Evolutionary conservation across 768 basidiomycete genomes (phyloP).

Genomic region (Lactarius evosmus): DNA sequence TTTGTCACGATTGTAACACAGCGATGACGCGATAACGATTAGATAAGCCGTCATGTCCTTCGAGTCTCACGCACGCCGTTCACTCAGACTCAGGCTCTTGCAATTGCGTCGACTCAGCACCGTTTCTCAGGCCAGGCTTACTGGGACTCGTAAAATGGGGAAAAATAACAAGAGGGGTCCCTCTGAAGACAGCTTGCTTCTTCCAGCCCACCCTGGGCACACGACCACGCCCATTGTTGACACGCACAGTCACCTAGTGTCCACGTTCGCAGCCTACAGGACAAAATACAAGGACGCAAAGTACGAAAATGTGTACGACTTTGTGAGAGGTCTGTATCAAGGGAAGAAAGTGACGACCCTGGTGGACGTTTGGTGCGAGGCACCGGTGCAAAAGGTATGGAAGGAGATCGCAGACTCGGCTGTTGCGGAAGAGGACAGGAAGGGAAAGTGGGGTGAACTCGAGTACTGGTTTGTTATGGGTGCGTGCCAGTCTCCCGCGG

Average conservation of each 20-base stretch:
- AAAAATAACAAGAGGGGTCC: constrained; percentile 27
- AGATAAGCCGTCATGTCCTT: constrained; percentile 6
- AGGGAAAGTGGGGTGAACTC: constrained; percentile 58
- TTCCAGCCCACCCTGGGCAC: constrained; percentile 21
- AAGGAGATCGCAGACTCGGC: constrained; percentile 73
- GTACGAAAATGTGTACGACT: constrained; percentile 59
- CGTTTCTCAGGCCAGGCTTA: no score
- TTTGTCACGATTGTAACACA: constrained; percentile 4
- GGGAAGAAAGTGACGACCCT: constrained; percentile 59
- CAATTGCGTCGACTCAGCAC: no score
- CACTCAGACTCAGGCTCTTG: neutral
- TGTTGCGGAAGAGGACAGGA: constrained; percentile 45
- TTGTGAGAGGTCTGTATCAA: constrained; percentile 59
- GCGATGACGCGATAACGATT: neutral
- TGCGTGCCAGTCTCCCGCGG: constrained; percentile 30
- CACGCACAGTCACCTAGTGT: constrained; percentile 81
- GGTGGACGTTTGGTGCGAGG: constrained; percentile 90
- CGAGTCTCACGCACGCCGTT: neutral
- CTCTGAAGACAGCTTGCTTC: constrained; percentile 20
- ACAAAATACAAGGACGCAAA: constrained; percentile 57
- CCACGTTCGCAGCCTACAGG: constrained; percentile 65
- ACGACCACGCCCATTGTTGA: constrained; percentile 55
- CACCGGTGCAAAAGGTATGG: constrained; percentile 62
- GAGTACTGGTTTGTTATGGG: constrained; percentile 86
- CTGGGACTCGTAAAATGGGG: no score